Evolutionary conservation across 2,329 filamentous ascomycete genomes (phyloP).

Genomic region (Sporothrix phasma): DNA sequence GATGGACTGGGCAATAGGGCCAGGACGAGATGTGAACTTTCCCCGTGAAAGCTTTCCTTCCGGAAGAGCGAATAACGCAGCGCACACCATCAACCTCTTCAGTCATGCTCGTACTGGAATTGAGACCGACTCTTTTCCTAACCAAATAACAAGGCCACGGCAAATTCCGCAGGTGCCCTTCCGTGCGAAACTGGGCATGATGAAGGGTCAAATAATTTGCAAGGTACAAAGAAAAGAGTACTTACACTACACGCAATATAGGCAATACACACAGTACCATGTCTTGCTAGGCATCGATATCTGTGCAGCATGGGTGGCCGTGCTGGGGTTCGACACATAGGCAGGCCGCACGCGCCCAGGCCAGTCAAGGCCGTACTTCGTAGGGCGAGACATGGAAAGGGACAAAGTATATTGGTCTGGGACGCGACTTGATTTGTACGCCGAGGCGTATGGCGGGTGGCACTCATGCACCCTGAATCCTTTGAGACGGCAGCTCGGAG

Average conservation of each 20-base stretch:
- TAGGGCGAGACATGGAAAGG: not conserved
- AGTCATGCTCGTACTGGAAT: not conserved
- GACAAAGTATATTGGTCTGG: too few relatives aligned
- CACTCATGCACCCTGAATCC: conserved; percentile 5
- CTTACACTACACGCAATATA: too few relatives aligned
- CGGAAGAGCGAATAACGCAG: not conserved
- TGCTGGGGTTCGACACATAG: not conserved
- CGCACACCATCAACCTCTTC: not conserved
- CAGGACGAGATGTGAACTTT: not conserved
- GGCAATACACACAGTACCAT: not conserved
- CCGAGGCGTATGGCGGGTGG: not conserved
- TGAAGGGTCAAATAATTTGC: not conserved
- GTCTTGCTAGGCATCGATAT: not conserved
- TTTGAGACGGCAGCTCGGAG: conserved; percentile 1
- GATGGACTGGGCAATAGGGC: too few relatives aligned
- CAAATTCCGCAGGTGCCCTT: not conserved
- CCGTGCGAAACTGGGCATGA: not conserved
- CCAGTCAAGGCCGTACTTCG: not conserved
- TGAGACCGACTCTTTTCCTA: not conserved
- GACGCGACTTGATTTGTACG: not conserved
- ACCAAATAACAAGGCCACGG: conserved; percentile 9
- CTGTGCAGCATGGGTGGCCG: not conserved
- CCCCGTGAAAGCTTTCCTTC: not conserved
- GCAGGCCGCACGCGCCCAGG: not conserved
- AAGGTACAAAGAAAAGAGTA: not conserved